Base-by-base conservation (phyloP, 257 asterid species). In the Plantago elongata region DNA sequence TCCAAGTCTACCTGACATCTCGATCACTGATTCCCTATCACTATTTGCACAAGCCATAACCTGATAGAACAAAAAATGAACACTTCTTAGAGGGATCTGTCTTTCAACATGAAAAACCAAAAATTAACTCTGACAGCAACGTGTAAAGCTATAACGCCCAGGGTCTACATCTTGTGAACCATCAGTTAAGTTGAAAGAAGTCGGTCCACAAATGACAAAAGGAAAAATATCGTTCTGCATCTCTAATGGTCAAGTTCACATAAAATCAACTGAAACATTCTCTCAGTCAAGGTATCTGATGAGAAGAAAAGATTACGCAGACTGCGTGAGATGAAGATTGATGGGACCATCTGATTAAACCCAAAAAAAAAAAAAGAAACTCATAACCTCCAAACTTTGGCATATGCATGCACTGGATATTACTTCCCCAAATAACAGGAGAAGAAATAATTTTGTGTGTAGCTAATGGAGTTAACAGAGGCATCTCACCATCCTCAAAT, bases 1-100 rank as follows among this genome's bases (percentile, higher is more conserved):
- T 49, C 98, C 98, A 54, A 92, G 95, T 65, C 85, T 86, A 72
- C 68, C 78, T 47, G 98, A 92, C 90, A 84, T 84, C 87, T 92
- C 96, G 67, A 89, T 66, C 59, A 89, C 91, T 7, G 84, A 69
- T 64, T 83, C 97, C 66, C 87, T 77, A 14, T 92, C 91, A 14
- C 81, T 71, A 51, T 86, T 87, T 46, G 95, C 86, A 73, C 98
- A 92, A 29, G 97, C 95, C 73, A 86, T 69, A 66, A 92, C 98
- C 98, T 91, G 77, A 49, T 57, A 57, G 56, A 55, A 61, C 42
- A 61, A 60, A 60, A 18, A 2, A 61, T 66, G 54, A 54, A 22
- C 59, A 27, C 59, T 11, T 13, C 16, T 54, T 15, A 54, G 59
- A 13, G 13, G 27, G 34, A 9, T 54, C 34, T 54, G 43, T 11